Evolutionary conservation across 2,329 filamentous ascomycete genomes (phyloP), one percentile per base, ranked within the genome.

Genomic region (Talaromyces atroroseus): DNA sequence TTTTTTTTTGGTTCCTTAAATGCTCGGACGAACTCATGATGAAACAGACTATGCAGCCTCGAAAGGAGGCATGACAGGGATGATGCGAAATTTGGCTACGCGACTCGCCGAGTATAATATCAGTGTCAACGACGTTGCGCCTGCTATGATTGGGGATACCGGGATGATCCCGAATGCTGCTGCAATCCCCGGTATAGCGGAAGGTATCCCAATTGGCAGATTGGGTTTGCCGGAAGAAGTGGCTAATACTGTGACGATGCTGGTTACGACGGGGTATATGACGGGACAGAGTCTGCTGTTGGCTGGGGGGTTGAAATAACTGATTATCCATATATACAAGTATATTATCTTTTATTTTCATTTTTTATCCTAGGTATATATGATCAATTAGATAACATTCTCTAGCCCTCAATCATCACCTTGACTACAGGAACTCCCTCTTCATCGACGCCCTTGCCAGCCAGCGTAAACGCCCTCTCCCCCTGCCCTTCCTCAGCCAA

Each of bases 81-180:
- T 87, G 80, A 85, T 86, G 80, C 82, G 79, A 65, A 87, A 86
- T 60, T 73, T 87, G 29, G 78, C 83, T 0, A 78, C 75, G 0
- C 81, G 82, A 47, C 76, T 86, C 21, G 84, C 82, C 1, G 76
- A 78, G 55, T 78, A 77, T 62, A 83, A 83, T 32, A 84, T 87
- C 62, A 84, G 83, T 14, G 82, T 86, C 56, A 87, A 87, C 58
- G 83, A 86, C 60, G 82, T 87, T n/a, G 82, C 83, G 2, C 84
- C 84, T 0, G 84, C 84, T 2, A 86, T 87, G 82, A 86, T 87
- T 60, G 83, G 82, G 3, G 79, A 81, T 21, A 84, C 81, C 2
- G 81, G 81, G 1, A 82, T 86, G 82, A 82, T 86, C 44, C 81
- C 82, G 1, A 76, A 82, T 58, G 79, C 79, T 42, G 77, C 81